Percentiles rank a stretch among this genome's conserved stretches.
These are phyloP conservation scores for Lantana camara DNA, from an alignment of 257 asterid species.

Conservation along the genomic window DNA sequence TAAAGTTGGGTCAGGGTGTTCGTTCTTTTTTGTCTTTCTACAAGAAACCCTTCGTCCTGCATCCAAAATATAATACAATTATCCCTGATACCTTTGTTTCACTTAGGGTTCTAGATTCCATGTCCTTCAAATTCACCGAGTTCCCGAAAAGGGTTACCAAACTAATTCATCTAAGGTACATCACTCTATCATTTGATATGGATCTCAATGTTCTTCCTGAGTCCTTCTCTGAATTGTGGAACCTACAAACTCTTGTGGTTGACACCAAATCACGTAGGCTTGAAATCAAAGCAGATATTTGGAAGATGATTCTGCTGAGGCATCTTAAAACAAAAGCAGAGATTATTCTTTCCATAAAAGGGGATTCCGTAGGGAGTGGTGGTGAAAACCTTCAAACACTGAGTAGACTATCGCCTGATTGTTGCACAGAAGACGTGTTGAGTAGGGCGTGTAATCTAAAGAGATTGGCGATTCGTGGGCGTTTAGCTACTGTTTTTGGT, in stretches of 20 bases:
- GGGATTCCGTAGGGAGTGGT: not conserved
- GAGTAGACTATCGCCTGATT: conserved; percentile 25
- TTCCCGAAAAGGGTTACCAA: conserved; percentile 27
- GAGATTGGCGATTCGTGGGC: conserved; percentile 34
- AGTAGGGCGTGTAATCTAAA: conserved; percentile 13
- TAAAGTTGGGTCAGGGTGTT: conserved; percentile 29
- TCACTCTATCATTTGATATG: conserved; percentile 26
- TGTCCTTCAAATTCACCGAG: conserved; percentile 29
- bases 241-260: conserved; percentile 37
- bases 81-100: conserved; percentile 29
- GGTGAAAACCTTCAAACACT: conserved; percentile 36
- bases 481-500: not conserved
- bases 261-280: conserved; percentile 11
- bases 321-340: conserved; percentile 43
- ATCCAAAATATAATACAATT: not conserved
- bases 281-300: conserved; percentile 26
- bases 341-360: not conserved
- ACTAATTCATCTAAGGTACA: conserved; percentile 42
- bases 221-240: conserved; percentile 31
- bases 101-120: conserved; percentile 41
- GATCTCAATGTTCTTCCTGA: conserved; percentile 32
- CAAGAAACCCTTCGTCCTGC: conserved; percentile 12
- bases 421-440: conserved; percentile 28
- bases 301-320: conserved; percentile 40
- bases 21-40: conserved; percentile 37